These are phyloP conservation scores for Psilocybe cyanescens DNA, from an alignment of 768 basidiomycete species.

Conservation along the genomic window DNA sequence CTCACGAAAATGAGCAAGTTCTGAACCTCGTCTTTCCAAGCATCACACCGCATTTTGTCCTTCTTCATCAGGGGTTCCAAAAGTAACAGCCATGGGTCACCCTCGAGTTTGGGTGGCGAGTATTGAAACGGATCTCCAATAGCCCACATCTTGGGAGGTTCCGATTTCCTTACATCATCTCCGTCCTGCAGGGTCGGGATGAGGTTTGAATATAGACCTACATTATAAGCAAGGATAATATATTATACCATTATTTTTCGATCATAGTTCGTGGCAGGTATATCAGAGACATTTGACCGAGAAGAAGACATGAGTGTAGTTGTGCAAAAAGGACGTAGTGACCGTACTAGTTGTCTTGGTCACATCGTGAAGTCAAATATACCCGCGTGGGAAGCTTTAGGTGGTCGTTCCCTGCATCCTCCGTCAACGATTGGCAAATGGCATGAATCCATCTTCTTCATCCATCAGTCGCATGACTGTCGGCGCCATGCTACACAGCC, in stretches of 20 bases:
- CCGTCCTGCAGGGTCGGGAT: not conserved
- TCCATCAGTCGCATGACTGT: not conserved
- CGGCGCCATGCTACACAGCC: not conserved
- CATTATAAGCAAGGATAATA: no score
- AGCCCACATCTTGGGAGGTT: conserved; percentile 1
- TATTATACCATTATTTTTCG: no score
- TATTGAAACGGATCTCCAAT: conserved; percentile 1
- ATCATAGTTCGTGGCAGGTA: no score
- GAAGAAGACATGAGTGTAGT: no score
- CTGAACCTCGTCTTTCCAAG: conserved; percentile 22
- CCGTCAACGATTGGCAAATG: not conserved
- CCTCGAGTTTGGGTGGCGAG: conserved; percentile 7
- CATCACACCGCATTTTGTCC: conserved; percentile 10
- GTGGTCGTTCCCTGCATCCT: not conserved
- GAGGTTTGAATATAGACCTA: not conserved
- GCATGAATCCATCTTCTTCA: not conserved
- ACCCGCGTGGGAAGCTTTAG: not conserved
- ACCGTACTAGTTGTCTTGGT: no score
- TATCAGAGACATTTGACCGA: no score
- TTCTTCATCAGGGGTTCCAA: conserved; percentile 4
- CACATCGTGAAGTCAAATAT: no score
- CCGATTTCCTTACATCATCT: not conserved
- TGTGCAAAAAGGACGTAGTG: no score
- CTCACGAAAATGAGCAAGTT: conserved; percentile 25
- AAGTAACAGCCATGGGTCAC: conserved; percentile 10